Evolutionary conservation across 805 yeast genomes (phyloP), one percentile per base, ranked within the genome.

Genomic region (Metschnikowia continentalis): DNA sequence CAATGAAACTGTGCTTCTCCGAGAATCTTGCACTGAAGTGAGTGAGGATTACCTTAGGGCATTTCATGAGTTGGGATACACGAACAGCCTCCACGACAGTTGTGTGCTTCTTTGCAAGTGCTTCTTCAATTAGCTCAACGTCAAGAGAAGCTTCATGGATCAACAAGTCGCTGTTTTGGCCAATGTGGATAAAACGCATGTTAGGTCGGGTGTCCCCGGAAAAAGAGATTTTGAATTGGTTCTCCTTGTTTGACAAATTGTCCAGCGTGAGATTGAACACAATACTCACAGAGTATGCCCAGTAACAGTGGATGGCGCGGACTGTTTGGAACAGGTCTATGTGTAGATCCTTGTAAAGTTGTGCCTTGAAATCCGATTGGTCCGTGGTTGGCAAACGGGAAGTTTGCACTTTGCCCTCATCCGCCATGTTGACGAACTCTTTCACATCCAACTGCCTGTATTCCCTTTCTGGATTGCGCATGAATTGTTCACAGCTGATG

Each of bases 201-300:
- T 82, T 84, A 0, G 99, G 99, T 60, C 97, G 80, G 0, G 98
- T 89, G 64, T 94, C 99, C 11, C 99, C 99, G 2, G 97, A 90
- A 64, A 88, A 94, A 0, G 97, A 85, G 1, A 91, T 74, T 58
- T 81, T 86, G 72, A 90, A 90, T 0, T 61, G 52, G 15, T 66
- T 68, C 2, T 58, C 51, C 1, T 53, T 55, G 49, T 66, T 66
- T 2, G 40, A 22, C 19, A 13, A n/a, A 11, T 23, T n/a, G 1
- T 56, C 49, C 2, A 53, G 55, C 52, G 66, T 67, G 49, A 86
- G 78, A 1, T 76, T 63, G 10, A 91, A 73, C 0, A 81, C 65
- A 39, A 83, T 78, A 15, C 87, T 81, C 10, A 69, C 69, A 2
- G 76, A 72, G 65, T 90, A 92, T 0, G 98, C 81, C 81, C 84